phyloP scores from a whole-genome alignment of 192 early-diverging fungal genomes.

The Coemansia sp. region DNA sequence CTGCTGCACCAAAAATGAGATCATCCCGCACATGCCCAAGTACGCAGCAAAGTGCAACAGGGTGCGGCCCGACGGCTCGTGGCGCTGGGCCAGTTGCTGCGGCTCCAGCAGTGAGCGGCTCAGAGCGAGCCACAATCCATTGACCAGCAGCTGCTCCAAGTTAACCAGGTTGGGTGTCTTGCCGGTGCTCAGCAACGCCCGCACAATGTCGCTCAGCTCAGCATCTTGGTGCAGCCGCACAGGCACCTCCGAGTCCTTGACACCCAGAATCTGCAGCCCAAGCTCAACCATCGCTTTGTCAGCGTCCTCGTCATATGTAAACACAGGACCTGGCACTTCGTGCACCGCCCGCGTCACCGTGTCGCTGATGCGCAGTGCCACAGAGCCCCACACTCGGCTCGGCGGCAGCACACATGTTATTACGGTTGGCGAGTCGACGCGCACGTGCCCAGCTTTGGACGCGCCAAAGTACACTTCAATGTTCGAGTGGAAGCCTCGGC shows the following conservation, averaged over 20 bases:
- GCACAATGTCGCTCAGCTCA: constrained; percentile 17
- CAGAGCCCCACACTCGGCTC: constrained; percentile 68
- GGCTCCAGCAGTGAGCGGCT: constrained; percentile 24
- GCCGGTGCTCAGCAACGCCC: constrained; percentile 16
- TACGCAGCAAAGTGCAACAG: constrained; percentile 67
- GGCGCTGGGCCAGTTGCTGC: constrained; percentile 18
- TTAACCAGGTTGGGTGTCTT: constrained; percentile 29
- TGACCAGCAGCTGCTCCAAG: constrained; percentile 37
- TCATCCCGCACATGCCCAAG: constrained; percentile 58
- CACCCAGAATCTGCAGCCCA: constrained; percentile 82
- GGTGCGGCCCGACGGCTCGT: constrained; percentile 55
- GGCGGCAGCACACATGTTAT: constrained; percentile 86
- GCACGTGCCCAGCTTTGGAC: constrained; percentile 66
- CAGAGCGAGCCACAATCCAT: constrained; percentile 20
- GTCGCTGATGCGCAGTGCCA: constrained; percentile 44
- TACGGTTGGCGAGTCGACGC: constrained; percentile 76
- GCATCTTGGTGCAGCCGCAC: constrained; percentile 27
- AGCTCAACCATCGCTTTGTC: constrained; percentile 91
- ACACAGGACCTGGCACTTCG: constrained; percentile 19
- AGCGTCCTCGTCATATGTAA: constrained; percentile 65
- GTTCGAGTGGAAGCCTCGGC: constrained; percentile 76
- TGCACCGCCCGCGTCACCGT: constrained; percentile 46
- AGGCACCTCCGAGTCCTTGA: constrained; percentile 57
- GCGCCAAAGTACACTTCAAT: constrained; percentile 80
- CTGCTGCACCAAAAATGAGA: constrained; percentile 48